Percentiles rank a stretch among this genome's conserved stretches.
phyloP scores from a whole-genome alignment of 1,139 yeast genomes.

The Kodamaea derodonti region DNA sequence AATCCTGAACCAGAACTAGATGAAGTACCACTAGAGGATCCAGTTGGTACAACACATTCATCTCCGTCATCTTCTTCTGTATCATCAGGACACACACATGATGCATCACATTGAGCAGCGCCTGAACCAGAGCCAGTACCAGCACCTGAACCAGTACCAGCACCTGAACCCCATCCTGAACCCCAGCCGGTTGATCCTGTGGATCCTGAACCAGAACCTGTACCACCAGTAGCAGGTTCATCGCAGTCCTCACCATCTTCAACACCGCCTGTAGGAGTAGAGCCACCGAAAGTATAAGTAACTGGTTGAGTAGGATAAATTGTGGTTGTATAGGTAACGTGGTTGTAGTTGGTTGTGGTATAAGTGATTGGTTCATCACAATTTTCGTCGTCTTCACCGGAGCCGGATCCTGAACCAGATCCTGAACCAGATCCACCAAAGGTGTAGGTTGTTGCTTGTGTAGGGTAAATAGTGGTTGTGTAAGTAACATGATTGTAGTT shows the following conservation, averaged over 20 bases:
- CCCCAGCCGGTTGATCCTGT: slow-evolving; percentile 2
- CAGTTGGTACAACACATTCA: slow-evolving; percentile 5
- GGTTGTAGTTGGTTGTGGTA: slow-evolving; percentile 7
- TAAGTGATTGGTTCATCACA: slow-evolving; percentile 3
- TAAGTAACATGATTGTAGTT: slow-evolving; percentile 6
- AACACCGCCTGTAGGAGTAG: slow-evolving; percentile 1
- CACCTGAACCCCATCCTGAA: slow-evolving; percentile 3
- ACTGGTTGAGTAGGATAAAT: background rate
- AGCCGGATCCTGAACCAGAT: too few species aligned
- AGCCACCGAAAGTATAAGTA: background rate
- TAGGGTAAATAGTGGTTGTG: slow-evolving; percentile 4
- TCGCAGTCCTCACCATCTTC: slow-evolving; percentile 3
- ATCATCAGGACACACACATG: slow-evolving; percentile 6
- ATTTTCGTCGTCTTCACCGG: slow-evolving; percentile 3
- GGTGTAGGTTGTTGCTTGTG: background rate
- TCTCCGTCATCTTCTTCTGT: slow-evolving; percentile 7
- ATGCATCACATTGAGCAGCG: slow-evolving; percentile 7
- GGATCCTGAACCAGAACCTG: slow-evolving; percentile 4
- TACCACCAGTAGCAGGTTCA: slow-evolving; percentile 2
- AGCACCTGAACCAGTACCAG: slow-evolving; percentile 9
- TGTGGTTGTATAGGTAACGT: slow-evolving; percentile 6
- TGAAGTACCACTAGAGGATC: slow-evolving; percentile 1
- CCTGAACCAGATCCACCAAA: background rate
- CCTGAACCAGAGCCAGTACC: slow-evolving; percentile 6
- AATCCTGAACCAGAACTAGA: background rate